Percentiles rank a stretch among this genome's conserved stretches.
Conservation (phyloP, 257 asterid species). For the Salvia miltiorrhiza region DNA sequence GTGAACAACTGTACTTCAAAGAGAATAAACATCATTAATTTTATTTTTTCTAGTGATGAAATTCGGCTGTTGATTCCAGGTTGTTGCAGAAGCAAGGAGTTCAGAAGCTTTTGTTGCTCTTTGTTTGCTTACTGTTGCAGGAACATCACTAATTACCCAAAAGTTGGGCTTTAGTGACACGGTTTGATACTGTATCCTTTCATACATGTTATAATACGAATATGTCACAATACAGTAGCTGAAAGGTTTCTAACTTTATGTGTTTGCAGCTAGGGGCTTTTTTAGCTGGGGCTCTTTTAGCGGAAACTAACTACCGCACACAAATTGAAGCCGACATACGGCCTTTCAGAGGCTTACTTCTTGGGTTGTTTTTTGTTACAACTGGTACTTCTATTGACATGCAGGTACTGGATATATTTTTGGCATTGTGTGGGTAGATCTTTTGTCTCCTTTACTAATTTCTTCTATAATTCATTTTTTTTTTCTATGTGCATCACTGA, state of each 20-base stretch:
- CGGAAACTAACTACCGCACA: constrained; percentile 96
- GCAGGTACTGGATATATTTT: constrained; percentile 52
- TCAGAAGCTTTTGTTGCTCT: constrained; percentile 98
- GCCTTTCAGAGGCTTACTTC: constrained; percentile 97
- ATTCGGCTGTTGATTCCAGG: constrained; percentile 48
- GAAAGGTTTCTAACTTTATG: constrained; percentile 17
- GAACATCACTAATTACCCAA: constrained; percentile 93
- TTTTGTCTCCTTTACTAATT: neutral
- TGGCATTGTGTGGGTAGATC: neutral
- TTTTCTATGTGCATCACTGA: neutral
- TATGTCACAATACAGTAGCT: constrained; percentile 9
- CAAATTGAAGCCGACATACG: constrained; percentile 99
- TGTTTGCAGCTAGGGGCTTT: constrained; percentile 91
- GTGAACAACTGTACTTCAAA: constrained; percentile 20
- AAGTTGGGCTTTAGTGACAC: constrained; percentile 98
- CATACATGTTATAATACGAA: constrained; percentile 6
- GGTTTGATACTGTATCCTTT: constrained; percentile 46
- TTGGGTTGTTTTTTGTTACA: constrained; percentile 95
- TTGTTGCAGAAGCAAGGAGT: constrained; percentile 96
- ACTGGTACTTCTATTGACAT: constrained; percentile 95
- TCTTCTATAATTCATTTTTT: neutral
- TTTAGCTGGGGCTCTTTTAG: constrained; percentile 92
- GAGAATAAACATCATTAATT: constrained; percentile 9
- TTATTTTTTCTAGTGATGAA: constrained; percentile 10
- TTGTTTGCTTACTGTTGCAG: constrained; percentile 95